A percentile compares a stretch with the other conserved stretches of the same genome.
Conservation (phyloP, 805 yeast species). For the Lipomyces oligophaga region DNA sequence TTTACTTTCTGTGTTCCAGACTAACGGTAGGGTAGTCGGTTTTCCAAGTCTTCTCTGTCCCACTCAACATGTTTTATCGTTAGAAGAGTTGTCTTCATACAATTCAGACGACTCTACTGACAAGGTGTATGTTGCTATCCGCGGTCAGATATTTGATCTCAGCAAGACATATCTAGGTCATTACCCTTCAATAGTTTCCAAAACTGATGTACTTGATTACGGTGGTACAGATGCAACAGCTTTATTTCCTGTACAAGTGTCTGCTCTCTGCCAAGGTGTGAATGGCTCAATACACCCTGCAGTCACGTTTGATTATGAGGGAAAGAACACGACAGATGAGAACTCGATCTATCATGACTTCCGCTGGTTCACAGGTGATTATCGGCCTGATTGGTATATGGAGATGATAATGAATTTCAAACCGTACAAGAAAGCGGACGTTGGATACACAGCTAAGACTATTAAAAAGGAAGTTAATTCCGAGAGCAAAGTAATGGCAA, state of each 20-base stretch:
- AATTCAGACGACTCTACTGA: slow-evolving; percentile 34
- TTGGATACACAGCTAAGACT: slow-evolving; percentile 39
- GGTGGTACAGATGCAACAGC: slow-evolving; percentile 40
- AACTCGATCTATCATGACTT: slow-evolving; percentile 44
- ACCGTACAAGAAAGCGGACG: slow-evolving; percentile 39
- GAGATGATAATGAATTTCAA: slow-evolving; percentile 38
- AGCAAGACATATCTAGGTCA: slow-evolving; percentile 40
- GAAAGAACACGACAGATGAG: slow-evolving; percentile 38
- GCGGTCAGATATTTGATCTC: slow-evolving; percentile 43
- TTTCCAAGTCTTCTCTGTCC: slow-evolving; percentile 44
- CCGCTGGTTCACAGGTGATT: slow-evolving; percentile 39
- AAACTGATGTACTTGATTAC: slow-evolving; percentile 36
- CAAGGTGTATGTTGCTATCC: slow-evolving; percentile 38
- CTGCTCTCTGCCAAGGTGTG: slow-evolving; percentile 40
- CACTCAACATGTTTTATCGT: slow-evolving; percentile 38
- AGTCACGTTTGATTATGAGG: slow-evolving; percentile 32
- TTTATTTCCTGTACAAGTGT: slow-evolving; percentile 41
- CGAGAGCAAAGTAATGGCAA: slow-evolving; percentile 36
- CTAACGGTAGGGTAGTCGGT: slow-evolving; percentile 32
- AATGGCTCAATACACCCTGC: slow-evolving; percentile 38
- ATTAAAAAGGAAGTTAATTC: slow-evolving; percentile 36
- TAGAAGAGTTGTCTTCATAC: slow-evolving; percentile 37
- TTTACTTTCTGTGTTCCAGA: slow-evolving; percentile 32
- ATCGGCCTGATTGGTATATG: slow-evolving; percentile 44
- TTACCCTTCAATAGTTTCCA: slow-evolving; percentile 40